phyloP scores from a whole-genome alignment of 2,329 filamentous ascomycete species.

The Didymella exigua region DNA sequence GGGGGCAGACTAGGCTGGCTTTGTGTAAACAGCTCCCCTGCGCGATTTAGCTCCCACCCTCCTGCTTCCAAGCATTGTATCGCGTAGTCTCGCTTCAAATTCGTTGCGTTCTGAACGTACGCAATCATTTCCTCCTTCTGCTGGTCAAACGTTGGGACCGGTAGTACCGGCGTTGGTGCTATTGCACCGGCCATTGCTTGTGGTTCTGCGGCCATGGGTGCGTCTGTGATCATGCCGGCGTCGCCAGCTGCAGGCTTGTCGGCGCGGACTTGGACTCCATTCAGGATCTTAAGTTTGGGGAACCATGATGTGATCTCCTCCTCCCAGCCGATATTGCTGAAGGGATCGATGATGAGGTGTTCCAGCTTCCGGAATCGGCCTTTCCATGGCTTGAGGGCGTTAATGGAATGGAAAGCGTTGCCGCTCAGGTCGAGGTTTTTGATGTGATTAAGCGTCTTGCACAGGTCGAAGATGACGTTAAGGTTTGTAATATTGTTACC shows the following conservation, averaged over 20 bases:
- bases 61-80: constrained; percentile 80
- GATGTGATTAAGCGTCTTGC: constrained; percentile 80
- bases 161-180: constrained; percentile 25
- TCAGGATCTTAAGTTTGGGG: constrained; percentile 77
- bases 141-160: constrained; percentile 14
- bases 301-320: constrained; percentile 80
- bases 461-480: constrained; percentile 72
- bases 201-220: constrained; percentile 52
- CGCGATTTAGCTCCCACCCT: constrained; percentile 78
- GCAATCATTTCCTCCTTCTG: constrained; percentile 70
- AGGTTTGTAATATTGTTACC: constrained; percentile 80
- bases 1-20: constrained; percentile 64
- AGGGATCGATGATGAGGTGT: constrained; percentile 71
- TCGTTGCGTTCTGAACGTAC: constrained; percentile 76
- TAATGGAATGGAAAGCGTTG: constrained; percentile 75
- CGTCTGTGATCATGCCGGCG: constrained; percentile 28
- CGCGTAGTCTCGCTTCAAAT: constrained; percentile 79
- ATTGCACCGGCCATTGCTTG: constrained; percentile 47
- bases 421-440: constrained; percentile 87
- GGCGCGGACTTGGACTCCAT: constrained; percentile 74
- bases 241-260: constrained; percentile 56
- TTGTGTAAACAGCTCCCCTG: constrained; percentile 74
- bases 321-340: constrained; percentile 59
- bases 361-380: constrained; percentile 78
- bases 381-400: constrained; percentile 75